A percentile compares a stretch with the other conserved stretches of the same genome.
Conservation (phyloP, 169 alveolate genomes). For the Eimeria acervulina region DNA sequence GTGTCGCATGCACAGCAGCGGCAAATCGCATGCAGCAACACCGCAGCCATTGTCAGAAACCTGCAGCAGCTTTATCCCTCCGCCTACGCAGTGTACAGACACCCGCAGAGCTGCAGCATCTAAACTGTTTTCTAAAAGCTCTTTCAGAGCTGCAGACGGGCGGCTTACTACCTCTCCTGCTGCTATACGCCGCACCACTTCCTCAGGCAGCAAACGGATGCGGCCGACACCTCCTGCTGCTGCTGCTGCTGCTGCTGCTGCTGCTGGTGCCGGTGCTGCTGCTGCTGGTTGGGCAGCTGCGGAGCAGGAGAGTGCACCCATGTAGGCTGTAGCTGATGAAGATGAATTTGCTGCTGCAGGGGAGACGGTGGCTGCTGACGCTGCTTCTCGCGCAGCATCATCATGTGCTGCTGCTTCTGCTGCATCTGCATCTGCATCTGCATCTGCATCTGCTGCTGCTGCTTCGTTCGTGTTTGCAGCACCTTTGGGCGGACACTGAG, state of each 20-base stretch:
- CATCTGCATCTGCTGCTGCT: too few relatives aligned
- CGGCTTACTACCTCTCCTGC: slow-evolving; percentile 99
- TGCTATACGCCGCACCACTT: background rate
- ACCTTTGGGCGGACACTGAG: too few relatives aligned
- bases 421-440: background rate
- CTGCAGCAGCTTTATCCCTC: slow-evolving; percentile 96
- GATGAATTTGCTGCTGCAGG: background rate
- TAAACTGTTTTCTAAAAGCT: slow-evolving; percentile 97
- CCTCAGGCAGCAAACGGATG: slow-evolving; percentile 89
- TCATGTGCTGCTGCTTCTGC: slow-evolving; percentile 44
- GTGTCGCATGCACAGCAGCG: slow-evolving; percentile 93
- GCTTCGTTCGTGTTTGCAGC: too few relatives aligned
- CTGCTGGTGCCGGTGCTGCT: too few relatives aligned
- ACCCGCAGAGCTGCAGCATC: slow-evolving; percentile 98
- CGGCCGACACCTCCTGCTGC: background rate
- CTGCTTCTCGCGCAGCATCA: background rate
- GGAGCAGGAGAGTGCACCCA: too few relatives aligned
- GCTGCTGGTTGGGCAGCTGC: too few relatives aligned
- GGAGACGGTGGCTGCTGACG: too few relatives aligned
- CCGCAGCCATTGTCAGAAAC: slow-evolving; percentile 97
- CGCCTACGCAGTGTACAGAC: slow-evolving; percentile 91
- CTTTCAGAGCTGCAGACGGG: slow-evolving; percentile 98
- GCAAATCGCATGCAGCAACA: background rate
- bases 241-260: slow-evolving; percentile 1
- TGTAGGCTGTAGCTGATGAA: too few relatives aligned